Evolutionary conservation across 345 rosid species (phyloP), one percentile per base, ranked within the genome.

Genomic region (Eucalyptus shirleyi): DNA sequence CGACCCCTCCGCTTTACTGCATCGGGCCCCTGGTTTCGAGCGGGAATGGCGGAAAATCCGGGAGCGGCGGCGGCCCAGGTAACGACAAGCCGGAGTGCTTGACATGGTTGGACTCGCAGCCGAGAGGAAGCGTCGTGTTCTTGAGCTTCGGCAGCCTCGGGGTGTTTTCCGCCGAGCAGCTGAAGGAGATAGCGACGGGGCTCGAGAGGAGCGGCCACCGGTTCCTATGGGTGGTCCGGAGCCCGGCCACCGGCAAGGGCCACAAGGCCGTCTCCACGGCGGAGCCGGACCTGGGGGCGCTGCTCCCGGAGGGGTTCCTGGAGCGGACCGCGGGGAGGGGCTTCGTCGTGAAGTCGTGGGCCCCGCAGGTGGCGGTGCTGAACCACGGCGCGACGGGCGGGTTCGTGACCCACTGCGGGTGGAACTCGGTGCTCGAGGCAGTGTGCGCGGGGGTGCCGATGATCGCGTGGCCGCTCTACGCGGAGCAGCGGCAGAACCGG

Each of bases 361-460:
- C 95, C 3, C 97, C 96, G 6, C 97, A 96, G 86, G 93, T 93
- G 60, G 93, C 89, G 17, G 92, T 96, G 37, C 88, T 95, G 89
- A 94, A 59, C 59, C 97, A 94, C 45, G 89, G 81, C 12, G 90
- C 97, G 1, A 89, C 93, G 4, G 95, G 96, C 6, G 95, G 96
- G 56, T 96, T 96, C 56, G 96, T 95, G 47, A 96, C 94, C 83
- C 98, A 96, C 87, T 93, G 97, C 45, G 97, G 99, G 8, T 96
- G 96, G 98, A 96, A 95, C 89, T 95, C 98, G 8, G 89, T 92
- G 30, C 94, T 96, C 1, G 99, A 95, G 90, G 91, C 95, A 1
- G 90, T 95, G 50, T 88, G 91, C 16, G 94, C 94, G 0, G 97
- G 97, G 9, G 92, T 93, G 60, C 94, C 94, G 1, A 92, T 95